Conservation (phyloP, 495 filamentous ascomycete species). For the Cryomyces minteri region DNA sequence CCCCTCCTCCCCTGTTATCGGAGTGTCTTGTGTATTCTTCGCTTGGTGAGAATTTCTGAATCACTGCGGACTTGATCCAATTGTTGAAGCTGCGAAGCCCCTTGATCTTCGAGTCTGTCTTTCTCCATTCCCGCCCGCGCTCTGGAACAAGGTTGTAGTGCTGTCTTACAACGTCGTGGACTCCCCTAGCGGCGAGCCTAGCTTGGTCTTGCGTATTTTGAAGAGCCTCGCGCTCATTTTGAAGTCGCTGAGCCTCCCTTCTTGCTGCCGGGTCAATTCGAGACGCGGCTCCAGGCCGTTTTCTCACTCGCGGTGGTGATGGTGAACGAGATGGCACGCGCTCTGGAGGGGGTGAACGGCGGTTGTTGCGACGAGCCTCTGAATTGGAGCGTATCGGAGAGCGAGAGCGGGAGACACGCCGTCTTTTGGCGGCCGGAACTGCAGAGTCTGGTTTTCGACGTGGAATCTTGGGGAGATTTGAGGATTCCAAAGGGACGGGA, state of each 20-base stretch:
- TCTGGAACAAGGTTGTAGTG: slow-evolving; percentile 96
- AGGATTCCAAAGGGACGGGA: no score
- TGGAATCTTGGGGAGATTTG: no score
- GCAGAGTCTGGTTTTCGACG: no score
- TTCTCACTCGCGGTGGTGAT: slow-evolving; percentile 44
- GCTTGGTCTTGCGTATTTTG: slow-evolving; percentile 17
- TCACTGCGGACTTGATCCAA: slow-evolving; percentile 92
- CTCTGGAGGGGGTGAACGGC: background rate
- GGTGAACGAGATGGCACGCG: background rate
- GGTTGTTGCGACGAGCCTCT: background rate
- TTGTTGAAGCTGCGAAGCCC: slow-evolving; percentile 92
- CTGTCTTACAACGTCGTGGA: slow-evolving; percentile 70
- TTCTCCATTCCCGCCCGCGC: slow-evolving; percentile 84
- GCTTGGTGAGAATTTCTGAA: slow-evolving; percentile 86
- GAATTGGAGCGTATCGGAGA: background rate
- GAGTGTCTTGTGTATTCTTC: slow-evolving; percentile 40
- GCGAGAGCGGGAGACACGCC: background rate
- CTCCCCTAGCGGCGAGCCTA: slow-evolving; percentile 21
- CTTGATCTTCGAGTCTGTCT: slow-evolving; percentile 83
- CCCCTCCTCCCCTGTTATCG: slow-evolving; percentile 29
- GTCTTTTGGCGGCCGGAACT: no score
- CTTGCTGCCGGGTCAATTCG: slow-evolving; percentile 54
- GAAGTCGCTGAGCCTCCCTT: slow-evolving; percentile 38
- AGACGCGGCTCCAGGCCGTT: slow-evolving; percentile 69
- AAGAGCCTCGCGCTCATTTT: slow-evolving; percentile 27